Conservation (phyloP, 1,284 basidiomycete species). For the Boletellus sp. region DNA sequence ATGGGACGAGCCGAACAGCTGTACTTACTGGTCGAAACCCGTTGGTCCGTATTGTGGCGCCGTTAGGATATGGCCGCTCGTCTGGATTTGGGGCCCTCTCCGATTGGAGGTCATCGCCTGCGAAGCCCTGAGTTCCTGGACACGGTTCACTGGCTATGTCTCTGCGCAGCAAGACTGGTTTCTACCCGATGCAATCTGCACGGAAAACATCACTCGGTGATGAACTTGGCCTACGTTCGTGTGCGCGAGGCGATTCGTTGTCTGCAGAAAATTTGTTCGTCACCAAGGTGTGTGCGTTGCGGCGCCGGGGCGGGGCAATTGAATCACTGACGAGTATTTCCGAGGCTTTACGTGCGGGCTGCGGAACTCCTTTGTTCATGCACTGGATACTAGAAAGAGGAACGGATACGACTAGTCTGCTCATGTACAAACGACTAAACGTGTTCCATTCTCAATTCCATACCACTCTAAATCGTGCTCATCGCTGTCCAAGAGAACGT, state of each 20-base stretch:
- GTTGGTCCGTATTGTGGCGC: conserved; percentile 34
- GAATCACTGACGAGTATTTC: conserved; percentile 11
- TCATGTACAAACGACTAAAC: conserved; percentile 39
- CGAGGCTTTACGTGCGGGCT: conserved; percentile 7
- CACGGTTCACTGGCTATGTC: conserved; percentile 5
- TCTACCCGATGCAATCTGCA: conserved; percentile 7
- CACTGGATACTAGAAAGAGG: not conserved
- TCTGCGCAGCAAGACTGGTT: conserved; percentile 10
- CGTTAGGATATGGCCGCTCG: conserved; percentile 31
- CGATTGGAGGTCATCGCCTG: conserved; percentile 12
- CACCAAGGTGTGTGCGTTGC: conserved; percentile 18
- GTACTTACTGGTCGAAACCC: conserved; percentile 41
- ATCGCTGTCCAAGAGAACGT: conserved; percentile 44
- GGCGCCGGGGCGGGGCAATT: not conserved
- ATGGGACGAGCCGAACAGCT: conserved; percentile 37
- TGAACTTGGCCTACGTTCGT: conserved; percentile 2
- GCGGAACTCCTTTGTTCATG: conserved; percentile 10
- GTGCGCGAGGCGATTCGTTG: conserved; percentile 7
- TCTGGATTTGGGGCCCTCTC: conserved; percentile 27
- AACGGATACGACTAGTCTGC: not conserved
- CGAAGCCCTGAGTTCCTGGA: conserved; percentile 22
- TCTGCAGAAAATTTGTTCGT: conserved; percentile 3
- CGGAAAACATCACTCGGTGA: not conserved
- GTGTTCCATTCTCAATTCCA: conserved; percentile 61
- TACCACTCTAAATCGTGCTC: conserved; percentile 65